A percentile compares a stretch with the other conserved stretches of the same genome.
Evolutionary conservation across 441 rosid species (phyloP).

Genomic region (Lagerstroemia fauriei): DNA sequence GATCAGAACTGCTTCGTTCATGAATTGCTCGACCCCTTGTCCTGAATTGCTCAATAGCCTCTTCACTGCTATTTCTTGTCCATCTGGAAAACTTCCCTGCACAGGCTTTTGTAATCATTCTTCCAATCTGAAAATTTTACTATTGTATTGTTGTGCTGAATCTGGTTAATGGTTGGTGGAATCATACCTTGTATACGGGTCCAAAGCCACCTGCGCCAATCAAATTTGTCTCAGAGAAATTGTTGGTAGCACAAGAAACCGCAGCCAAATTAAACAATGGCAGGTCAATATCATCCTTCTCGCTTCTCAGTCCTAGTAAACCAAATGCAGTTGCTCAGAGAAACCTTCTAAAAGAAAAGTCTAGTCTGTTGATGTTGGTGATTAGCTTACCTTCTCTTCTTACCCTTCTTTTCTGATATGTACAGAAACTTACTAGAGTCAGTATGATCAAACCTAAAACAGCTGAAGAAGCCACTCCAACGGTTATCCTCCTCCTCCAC

Average conservation of each 20-base stretch:
- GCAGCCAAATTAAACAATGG: conserved; percentile 29
- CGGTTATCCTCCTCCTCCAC: not conserved
- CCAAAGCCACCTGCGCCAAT: conserved; percentile 46
- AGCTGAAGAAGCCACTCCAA: conserved; percentile 6
- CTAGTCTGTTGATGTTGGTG: not conserved
- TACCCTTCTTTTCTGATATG: not conserved
- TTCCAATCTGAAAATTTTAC: not conserved
- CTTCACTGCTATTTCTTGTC: conserved; percentile 51
- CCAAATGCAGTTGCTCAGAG: not conserved
- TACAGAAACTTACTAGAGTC: not conserved
- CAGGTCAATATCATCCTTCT: conserved; percentile 28
- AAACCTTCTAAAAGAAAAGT: not conserved
- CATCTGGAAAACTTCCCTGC: conserved; percentile 32
- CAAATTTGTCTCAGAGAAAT: conserved; percentile 29
- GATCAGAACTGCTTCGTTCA: conserved; percentile 32
- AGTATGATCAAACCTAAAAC: conserved; percentile 1
- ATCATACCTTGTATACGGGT: conserved; percentile 39
- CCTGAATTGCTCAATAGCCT: conserved; percentile 46
- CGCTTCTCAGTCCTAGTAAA: conserved; percentile 10
- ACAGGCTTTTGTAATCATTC: not conserved
- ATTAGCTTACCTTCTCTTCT: conserved; percentile 6
- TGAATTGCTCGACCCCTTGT: conserved; percentile 49
- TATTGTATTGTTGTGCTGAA: not conserved
- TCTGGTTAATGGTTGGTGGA: not conserved
- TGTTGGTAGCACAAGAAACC: conserved; percentile 32